phyloP scores from a whole-genome alignment of 116 monocot genomes.

The Cymodocea nodosa region DNA sequence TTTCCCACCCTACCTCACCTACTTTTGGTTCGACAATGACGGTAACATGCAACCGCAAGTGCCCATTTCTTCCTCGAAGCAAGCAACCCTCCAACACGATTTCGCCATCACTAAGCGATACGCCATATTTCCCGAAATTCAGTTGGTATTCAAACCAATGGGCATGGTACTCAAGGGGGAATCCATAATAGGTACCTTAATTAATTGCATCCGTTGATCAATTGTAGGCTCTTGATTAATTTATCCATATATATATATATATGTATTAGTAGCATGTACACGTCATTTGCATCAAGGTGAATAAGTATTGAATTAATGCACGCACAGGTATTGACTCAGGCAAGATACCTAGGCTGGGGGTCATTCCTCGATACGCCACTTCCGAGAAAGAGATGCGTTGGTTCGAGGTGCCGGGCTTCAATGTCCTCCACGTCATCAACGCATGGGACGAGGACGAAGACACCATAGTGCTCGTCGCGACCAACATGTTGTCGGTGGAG shows the following conservation, averaged over 20 bases:
- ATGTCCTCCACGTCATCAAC: conserved; percentile 60
- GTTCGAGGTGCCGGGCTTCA: conserved; percentile 87
- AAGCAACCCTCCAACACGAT: no score
- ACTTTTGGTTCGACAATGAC: conserved; percentile 82
- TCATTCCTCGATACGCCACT: conserved; percentile 48
- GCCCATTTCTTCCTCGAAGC: no score
- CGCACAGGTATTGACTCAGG: conserved; percentile 24
- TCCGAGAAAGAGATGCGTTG: conserved; percentile 71
- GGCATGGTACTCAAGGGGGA: no score
- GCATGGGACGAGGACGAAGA: conserved; percentile 85
- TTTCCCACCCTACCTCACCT: conserved; percentile 54
- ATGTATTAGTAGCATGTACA: no score
- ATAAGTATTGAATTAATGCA: no score
- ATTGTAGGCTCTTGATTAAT: no score
- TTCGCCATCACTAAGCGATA: conserved; percentile 64
- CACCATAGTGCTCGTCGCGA: conserved; percentile 55
- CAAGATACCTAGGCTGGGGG: conserved; percentile 61
- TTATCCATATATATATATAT: no score
- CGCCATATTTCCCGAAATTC: conserved; percentile 61
- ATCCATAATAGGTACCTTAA: no score
- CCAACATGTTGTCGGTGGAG: conserved; percentile 65
- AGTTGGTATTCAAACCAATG: conserved; percentile 73
- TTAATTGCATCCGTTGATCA: conserved; percentile 32
- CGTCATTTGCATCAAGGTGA: no score
- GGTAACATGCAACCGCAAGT: no score